Evolutionary conservation across 805 yeast species (phyloP), one percentile per base, ranked within the genome.

Genomic region (Yarrowia sp.): DNA sequence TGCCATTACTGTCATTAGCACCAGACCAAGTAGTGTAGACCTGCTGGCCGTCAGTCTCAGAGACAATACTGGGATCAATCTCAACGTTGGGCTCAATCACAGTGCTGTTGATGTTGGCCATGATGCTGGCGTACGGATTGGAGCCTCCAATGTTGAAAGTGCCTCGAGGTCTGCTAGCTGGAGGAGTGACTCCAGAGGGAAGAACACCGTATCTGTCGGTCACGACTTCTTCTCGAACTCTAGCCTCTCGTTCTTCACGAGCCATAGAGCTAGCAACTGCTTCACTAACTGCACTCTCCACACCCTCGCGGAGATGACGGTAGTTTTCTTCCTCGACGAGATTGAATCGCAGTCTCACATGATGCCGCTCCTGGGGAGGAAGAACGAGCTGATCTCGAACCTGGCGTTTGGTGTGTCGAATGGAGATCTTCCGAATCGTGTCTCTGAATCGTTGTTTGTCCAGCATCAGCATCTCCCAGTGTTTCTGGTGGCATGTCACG

Each of bases 281-380:
- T 18, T 35, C 58, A n/a, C 42, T 35, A 3, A 51, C 58, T 2
- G 58, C 32, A 16, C 42, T 33, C 18, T 35, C 41, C 2, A 51
- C 42, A 2, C 42, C 42, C 5, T 51, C 58, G 2, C 41, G 21
- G n/a, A 51, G n/a, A 16, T 51, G 58, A 22, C 84, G 81, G 70
- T 94, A 94, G 68, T 89, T 86, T 69, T 89, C 90, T 69, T 88
- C 87, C 70, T 94, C 99, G 19, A 94, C 82, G 0, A 90, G 84
- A 3, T 88, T 84, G 71, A 94, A 88, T 2, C 91, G 90, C 18
- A 89, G 78, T 1, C 88, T 79, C 53, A 94, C 72, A 47, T 91
- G 75, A 9, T 84, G 78, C 58, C 96, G 78, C 3, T 79, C 78
- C 70, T 94, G 99, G 0, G 84, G 83, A 0, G 99, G 99, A 9